Conservation (phyloP, 345 rosid species). For the Citrus trifoliata region DNA sequence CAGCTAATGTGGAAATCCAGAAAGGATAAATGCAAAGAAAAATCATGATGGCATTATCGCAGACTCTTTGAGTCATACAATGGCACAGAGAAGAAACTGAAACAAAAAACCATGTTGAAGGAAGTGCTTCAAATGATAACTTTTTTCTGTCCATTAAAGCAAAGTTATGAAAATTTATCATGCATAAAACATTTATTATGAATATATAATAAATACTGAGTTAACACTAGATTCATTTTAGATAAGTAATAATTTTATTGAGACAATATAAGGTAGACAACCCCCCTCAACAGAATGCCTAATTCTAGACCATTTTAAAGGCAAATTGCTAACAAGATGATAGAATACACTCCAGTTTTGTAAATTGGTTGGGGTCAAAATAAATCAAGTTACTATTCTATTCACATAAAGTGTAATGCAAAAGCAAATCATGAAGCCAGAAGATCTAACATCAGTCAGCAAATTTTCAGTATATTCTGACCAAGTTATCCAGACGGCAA, state of each 20-base stretch:
- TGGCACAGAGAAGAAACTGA: neutral
- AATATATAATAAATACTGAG: neutral
- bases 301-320: neutral
- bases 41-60: neutral
- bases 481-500: neutral
- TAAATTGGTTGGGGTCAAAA: neutral
- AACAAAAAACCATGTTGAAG: neutral
- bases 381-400: neutral
- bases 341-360: neutral
- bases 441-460: neutral
- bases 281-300: neutral
- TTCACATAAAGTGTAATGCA: neutral
- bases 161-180: neutral
- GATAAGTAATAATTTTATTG: neutral
- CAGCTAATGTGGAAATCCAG: neutral
- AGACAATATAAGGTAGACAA: neutral
- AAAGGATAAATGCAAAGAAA: neutral
- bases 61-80: neutral
- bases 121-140: neutral
- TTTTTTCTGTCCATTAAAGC: neutral
- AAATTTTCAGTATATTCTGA: neutral
- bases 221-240: neutral
- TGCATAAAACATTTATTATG: neutral
- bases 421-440: slow-evolving; percentile 4
- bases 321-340: neutral